These are phyloP conservation scores for Ascochyta clinopodiicola DNA, from an alignment of 2,329 filamentous ascomycete species.

Conservation along the genomic window DNA sequence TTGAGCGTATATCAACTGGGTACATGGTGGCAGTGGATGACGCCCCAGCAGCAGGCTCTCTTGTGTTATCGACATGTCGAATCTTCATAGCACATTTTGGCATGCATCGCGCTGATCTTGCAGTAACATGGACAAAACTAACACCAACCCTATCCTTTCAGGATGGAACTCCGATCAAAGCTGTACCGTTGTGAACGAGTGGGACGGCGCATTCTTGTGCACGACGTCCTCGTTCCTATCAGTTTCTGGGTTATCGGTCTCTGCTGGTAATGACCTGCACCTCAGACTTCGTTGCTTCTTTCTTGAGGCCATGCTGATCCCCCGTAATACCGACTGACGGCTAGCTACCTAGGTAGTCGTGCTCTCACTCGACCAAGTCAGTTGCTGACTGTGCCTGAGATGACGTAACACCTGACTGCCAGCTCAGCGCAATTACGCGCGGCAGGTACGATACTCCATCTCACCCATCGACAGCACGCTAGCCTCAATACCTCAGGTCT, in stretches of 20 bases:
- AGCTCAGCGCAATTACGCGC: no score
- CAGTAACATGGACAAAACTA: not conserved
- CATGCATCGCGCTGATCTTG: conserved; percentile 1
- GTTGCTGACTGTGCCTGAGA: conserved; percentile 3
- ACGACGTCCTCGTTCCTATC: conserved; percentile 59
- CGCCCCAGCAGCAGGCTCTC: no score
- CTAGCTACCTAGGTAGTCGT: conserved; percentile 25
- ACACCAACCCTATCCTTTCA: conserved; percentile 55
- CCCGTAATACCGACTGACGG: conserved; percentile 48
- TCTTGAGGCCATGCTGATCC: conserved; percentile 56
- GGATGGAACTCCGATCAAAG: conserved; percentile 60
- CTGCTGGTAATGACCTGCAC: conserved; percentile 57
- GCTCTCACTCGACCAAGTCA: conserved; percentile 27
- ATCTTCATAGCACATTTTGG: not conserved
- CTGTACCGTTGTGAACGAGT: conserved; percentile 49
- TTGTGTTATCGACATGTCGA: not conserved
- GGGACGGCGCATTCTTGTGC: conserved; percentile 56
- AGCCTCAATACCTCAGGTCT: no score
- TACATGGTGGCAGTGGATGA: not conserved
- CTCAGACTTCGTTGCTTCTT: conserved; percentile 60
- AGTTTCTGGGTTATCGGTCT: conserved; percentile 60
- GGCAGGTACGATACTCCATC: no score
- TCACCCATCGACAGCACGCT: no score
- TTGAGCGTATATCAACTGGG: not conserved
- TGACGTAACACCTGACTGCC: no score